A percentile compares a stretch with the other conserved stretches of the same genome.
Evolutionary conservation across 2,329 filamentous ascomycete species (phyloP).

Genomic region (Colletotrichum incanum): DNA sequence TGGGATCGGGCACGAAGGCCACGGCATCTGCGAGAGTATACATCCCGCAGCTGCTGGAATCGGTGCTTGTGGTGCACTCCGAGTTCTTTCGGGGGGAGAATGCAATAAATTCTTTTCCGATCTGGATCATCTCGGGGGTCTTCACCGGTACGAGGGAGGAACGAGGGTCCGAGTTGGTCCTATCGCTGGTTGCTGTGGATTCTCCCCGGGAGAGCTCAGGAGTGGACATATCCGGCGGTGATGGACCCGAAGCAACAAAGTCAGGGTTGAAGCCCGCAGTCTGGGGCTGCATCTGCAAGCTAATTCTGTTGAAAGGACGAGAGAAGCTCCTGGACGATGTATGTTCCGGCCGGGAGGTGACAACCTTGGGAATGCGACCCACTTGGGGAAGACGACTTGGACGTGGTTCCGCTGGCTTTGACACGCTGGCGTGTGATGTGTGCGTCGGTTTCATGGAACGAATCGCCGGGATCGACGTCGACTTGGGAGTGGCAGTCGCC

Average conservation of each 20-base stretch:
- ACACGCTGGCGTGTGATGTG: slow-evolving; percentile 20
- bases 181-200: slow-evolving; percentile 52
- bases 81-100: slow-evolving; percentile 84
- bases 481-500: slow-evolving; percentile 25
- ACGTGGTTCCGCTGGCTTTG: slow-evolving; percentile 47
- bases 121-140: slow-evolving; percentile 51
- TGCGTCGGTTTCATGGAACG: slow-evolving; percentile 40
- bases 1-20: slow-evolving; percentile 75
- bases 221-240: slow-evolving; percentile 58
- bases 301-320: slow-evolving; percentile 79
- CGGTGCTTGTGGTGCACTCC: slow-evolving; percentile 65
- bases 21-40: slow-evolving; percentile 75
- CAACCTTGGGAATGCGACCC: slow-evolving; percentile 87
- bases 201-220: slow-evolving; percentile 57
- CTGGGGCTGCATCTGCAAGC: slow-evolving; percentile 58
- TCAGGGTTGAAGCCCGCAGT: slow-evolving; percentile 50
- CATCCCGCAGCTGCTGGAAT: slow-evolving; percentile 73
- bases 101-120: slow-evolving; percentile 76
- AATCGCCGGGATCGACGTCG: slow-evolving; percentile 36
- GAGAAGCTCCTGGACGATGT: slow-evolving; percentile 87
- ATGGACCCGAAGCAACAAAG: slow-evolving; percentile 62
- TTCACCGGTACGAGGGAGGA: slow-evolving; percentile 51
- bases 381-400: slow-evolving; percentile 83
- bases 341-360: slow-evolving; percentile 77
- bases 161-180: slow-evolving; percentile 50